These are phyloP conservation scores for Sugiyamaella pinicola DNA, from an alignment of 1,139 yeast species.

Conservation along the genomic window DNA sequence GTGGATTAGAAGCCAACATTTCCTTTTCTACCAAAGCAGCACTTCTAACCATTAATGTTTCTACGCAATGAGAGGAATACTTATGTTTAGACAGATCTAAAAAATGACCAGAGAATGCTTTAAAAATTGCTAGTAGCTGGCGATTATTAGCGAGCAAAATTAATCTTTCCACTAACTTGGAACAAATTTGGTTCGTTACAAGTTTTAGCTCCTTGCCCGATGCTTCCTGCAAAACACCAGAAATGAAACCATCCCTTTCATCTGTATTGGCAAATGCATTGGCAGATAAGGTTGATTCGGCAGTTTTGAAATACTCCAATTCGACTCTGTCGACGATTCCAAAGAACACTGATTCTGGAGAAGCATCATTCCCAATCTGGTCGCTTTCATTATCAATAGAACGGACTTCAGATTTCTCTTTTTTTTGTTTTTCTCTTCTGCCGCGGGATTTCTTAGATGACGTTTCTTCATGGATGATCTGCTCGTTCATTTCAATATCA, in stretches of 20 bases:
- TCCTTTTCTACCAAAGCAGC: conserved; percentile 82
- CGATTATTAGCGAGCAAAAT: conserved; percentile 64
- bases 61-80: conserved; percentile 91
- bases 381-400: conserved; percentile 17
- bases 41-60: conserved; percentile 74
- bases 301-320: conserved; percentile 86
- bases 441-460: conserved; percentile 5
- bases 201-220: conserved; percentile 88
- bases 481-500: neutral
- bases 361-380: conserved; percentile 3
- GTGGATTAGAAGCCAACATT: conserved; percentile 40
- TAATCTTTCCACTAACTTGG: conserved; percentile 86
- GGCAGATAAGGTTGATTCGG: conserved; percentile 81
- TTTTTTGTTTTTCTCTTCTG: conserved; percentile 18
- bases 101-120: conserved; percentile 70
- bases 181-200: conserved; percentile 92
- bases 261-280: conserved; percentile 76
- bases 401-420: conserved; percentile 18
- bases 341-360: conserved; percentile 51
- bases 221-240: conserved; percentile 81
- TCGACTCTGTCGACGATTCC: conserved; percentile 86
- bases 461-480: neutral
- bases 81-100: conserved; percentile 80
- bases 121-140: conserved; percentile 65
- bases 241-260: conserved; percentile 71